Conservation (phyloP, 108 stramenopile genomes). For the Discostella pseudostelligera region DNA sequence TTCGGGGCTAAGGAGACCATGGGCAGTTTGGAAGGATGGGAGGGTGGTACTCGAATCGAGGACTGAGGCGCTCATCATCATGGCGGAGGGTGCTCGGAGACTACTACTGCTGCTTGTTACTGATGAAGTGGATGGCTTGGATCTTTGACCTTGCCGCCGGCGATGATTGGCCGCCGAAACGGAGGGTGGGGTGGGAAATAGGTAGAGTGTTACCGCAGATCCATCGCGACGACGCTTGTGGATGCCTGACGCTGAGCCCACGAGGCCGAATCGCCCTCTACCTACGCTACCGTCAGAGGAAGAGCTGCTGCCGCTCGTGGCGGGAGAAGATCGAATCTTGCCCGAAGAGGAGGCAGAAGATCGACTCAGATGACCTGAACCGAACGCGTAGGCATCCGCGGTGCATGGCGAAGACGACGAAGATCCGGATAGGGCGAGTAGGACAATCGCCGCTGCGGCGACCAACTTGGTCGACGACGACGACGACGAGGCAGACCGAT, state of each 20-base stretch:
- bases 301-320: background rate
- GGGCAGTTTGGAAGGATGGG: constrained; percentile 64
- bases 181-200: constrained; percentile 24
- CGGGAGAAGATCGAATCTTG: background rate
- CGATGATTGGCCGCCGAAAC: constrained; percentile 26
- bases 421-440: background rate
- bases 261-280: background rate
- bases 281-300: background rate
- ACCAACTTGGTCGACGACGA: background rate
- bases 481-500: background rate
- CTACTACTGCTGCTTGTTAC: background rate
- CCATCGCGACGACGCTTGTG: constrained; percentile 19
- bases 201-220: constrained; percentile 28
- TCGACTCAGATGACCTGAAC: background rate
- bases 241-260: too few species aligned
- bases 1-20: constrained; percentile 79
- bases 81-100: constrained; percentile 5
- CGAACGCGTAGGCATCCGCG: constrained; percentile 30
- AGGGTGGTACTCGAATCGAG: constrained; percentile 62
- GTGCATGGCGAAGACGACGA: background rate
- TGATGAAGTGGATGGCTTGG: constrained; percentile 3
- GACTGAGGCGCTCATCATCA: constrained; percentile 46
- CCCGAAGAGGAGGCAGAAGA: background rate
- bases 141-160: background rate
- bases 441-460: background rate